Conservation (phyloP, 352 stramenopile genomes). For the Globisporangium emineosum region DNA sequence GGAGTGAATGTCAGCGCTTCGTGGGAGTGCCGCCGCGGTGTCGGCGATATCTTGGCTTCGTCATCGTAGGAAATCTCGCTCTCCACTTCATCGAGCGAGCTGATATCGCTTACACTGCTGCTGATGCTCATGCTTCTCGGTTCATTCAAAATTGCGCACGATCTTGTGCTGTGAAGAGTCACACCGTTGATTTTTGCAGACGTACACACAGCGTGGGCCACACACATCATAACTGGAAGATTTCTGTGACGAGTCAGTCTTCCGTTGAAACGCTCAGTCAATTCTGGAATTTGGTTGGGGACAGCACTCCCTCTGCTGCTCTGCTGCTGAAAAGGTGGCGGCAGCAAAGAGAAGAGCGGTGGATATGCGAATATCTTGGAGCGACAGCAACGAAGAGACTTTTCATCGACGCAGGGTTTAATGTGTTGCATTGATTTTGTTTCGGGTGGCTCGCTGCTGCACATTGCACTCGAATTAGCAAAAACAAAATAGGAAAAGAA, state of each 20-base stretch:
- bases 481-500: neutral
- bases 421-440: slow-evolving; percentile 4
- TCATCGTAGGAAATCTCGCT: slow-evolving; percentile 10
- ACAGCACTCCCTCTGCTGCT: no score
- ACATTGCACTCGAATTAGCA: slow-evolving; percentile 8
- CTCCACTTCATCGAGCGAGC: slow-evolving; percentile 14
- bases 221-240: neutral
- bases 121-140: neutral
- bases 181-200: neutral
- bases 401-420: neutral
- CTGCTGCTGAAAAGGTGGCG: no score
- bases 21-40: neutral
- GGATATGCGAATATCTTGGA: neutral
- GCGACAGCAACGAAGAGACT: neutral
- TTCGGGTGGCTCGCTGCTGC: slow-evolving; percentile 3
- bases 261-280: neutral
- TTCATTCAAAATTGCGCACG: neutral
- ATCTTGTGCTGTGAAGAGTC: slow-evolving; percentile 10
- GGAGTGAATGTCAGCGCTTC: neutral
- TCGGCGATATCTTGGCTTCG: slow-evolving; percentile 9
- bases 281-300: neutral
- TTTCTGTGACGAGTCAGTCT: neutral
- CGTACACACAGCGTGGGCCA: neutral
- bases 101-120: slow-evolving; percentile 9
- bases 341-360: neutral